Evolutionary conservation across 768 basidiomycete species (phyloP), one percentile per base, ranked within the genome.

Genomic region (Rhodotorula toruloides): DNA sequence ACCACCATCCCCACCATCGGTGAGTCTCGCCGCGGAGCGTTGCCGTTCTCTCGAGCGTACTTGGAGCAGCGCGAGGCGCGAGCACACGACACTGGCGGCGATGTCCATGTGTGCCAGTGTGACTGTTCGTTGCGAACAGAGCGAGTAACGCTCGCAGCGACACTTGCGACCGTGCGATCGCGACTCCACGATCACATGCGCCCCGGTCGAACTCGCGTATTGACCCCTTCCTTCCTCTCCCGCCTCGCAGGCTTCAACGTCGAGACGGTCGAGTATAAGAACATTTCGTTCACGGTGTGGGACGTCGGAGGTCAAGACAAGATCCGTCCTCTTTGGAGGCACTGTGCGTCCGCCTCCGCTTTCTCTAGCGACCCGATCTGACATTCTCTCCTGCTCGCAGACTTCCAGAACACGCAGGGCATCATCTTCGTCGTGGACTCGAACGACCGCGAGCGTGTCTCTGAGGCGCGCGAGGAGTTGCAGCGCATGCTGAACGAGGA

Each of bases 261-360:
- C 74, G 96, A 99, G 84, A 98, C 96, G 68, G 96, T 99, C 73
- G 94, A 98, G 80, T 98, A 99, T 82, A 98, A 97, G 85, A 99
- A 98, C 84, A 97, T 98, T 73, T 96, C 92, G 32, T 99, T 99
- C 86, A 99, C 94, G 31, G 96, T 98, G 52, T 98, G 96, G 96
- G 96, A 99, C 81, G 96, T 99, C 71, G 96, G 96, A 85, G 96
- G 94, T 76, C 94, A 99, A 82, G 94, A 99, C 82, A 99, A 98
- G 87, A 98, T 98, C 80, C 87, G 94, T 76, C 94, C 94, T 74
- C 86, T 98, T 75, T 99, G 96, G 96, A 91, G 94, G 86, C 96
- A 99, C 83, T 99, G 96, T 96, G 77, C 77, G 91, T 86, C 48
- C 21, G 9, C 25, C 43, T 47, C 36, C 25, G 54, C 58, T 22